A percentile compares a stretch with the other conserved stretches of the same genome.
Conservation (phyloP, 2,329 filamentous ascomycete genomes). For the Xylaria sp. region DNA sequence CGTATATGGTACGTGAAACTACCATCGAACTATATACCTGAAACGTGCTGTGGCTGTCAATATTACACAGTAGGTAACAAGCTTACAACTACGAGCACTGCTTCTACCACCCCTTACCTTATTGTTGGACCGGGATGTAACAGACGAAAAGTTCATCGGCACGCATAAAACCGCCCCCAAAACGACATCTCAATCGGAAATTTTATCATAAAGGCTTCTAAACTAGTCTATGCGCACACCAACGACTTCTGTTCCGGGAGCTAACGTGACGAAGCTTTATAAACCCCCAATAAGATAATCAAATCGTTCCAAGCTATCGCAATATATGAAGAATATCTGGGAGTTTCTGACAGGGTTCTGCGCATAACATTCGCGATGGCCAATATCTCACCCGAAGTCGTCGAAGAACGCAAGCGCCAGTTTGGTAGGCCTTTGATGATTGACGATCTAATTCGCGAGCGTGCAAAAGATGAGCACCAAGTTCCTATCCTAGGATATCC, state of each 20-base stretch:
- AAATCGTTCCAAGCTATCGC: neutral
- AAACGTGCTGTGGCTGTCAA: neutral
- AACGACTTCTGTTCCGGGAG: neutral
- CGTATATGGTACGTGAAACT: neutral
- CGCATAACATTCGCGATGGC: constrained; percentile 41
- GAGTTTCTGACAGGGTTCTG: neutral
- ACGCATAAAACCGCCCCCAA: neutral
- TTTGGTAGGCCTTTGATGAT: constrained; percentile 55
- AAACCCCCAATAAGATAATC: neutral
- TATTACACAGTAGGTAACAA: neutral
- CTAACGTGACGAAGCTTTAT: neutral
- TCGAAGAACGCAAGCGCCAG: constrained; percentile 46
- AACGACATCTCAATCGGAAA: neutral
- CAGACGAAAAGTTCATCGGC: neutral
- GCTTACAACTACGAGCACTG: neutral
- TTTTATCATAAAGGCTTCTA: neutral
- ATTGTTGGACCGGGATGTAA: constrained; percentile 4
- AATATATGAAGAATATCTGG: neutral
- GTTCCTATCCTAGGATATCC: constrained; percentile 56
- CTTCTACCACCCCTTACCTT: neutral
- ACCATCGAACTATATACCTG: neutral
- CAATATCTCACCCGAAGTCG: constrained; percentile 44
- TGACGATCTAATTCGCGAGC: constrained; percentile 55
- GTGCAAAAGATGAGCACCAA: constrained; percentile 54
- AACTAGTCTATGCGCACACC: neutral